Conservation (phyloP, 805 yeast genomes). For the Ogataea degrootiae region DNA sequence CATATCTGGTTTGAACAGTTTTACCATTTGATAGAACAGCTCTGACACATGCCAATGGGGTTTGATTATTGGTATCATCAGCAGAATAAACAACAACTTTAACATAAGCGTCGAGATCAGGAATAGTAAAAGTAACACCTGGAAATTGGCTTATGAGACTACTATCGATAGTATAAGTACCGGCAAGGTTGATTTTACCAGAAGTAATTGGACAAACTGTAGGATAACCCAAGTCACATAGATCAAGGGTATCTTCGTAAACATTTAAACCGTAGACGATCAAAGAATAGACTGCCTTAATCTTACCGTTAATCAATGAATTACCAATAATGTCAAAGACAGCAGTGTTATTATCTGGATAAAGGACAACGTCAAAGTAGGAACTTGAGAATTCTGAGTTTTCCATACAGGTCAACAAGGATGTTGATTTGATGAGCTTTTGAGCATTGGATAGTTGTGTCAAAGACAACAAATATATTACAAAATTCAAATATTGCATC, state of each 20-base stretch:
- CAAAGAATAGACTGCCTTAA: constrained; percentile 60
- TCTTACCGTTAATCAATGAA: constrained; percentile 70
- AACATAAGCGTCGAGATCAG: constrained; percentile 92
- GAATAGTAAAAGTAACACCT: constrained; percentile 79
- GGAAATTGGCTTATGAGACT: constrained; percentile 57
- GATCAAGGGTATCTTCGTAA: constrained; percentile 47
- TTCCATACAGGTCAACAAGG: constrained; percentile 89
- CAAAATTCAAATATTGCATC: not conserved
- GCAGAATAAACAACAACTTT: constrained; percentile 59
- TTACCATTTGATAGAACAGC: constrained; percentile 83
- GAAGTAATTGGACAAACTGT: constrained; percentile 80
- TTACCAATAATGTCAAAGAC: constrained; percentile 69
- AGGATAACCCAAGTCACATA: constrained; percentile 54
- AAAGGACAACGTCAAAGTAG: constrained; percentile 69
- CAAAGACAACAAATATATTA: not conserved
- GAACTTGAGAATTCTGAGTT: constrained; percentile 84
- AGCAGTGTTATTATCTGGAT: constrained; percentile 60
- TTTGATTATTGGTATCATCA: constrained; percentile 36
- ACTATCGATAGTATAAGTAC: constrained; percentile 37
- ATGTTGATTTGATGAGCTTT: constrained; percentile 36
- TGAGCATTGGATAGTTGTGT: constrained; percentile 23
- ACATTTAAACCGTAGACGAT: constrained; percentile 78
- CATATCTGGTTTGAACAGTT: constrained; percentile 89
- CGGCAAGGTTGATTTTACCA: constrained; percentile 73
- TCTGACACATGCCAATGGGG: constrained; percentile 84